These are phyloP conservation scores for Rhododendron griersonianum DNA, from an alignment of 148 eudicot genomes.

Conservation along the genomic window DNA sequence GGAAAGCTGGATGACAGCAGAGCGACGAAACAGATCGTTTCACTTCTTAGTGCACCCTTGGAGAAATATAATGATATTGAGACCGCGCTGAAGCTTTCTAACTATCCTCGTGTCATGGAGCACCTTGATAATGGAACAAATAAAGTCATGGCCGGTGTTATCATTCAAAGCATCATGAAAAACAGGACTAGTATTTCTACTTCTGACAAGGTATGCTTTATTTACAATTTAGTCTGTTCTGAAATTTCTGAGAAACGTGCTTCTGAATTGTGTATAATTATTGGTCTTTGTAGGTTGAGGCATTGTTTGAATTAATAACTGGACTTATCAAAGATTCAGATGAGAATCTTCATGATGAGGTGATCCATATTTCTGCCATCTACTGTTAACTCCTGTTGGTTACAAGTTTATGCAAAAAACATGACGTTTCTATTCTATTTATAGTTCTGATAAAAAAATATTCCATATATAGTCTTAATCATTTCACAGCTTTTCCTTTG, in stretches of 20 bases:
- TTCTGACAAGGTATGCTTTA: slow-evolving; percentile 66
- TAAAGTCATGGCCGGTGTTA: slow-evolving; percentile 85
- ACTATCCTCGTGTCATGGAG: slow-evolving; percentile 85
- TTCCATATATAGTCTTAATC: not conserved
- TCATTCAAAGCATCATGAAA: slow-evolving; percentile 77
- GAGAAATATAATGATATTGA: slow-evolving; percentile 89
- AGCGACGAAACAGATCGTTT: slow-evolving; percentile 88
- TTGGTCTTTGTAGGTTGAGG: slow-evolving; percentile 64
- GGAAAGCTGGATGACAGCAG: slow-evolving; percentile 71
- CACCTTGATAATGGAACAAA: slow-evolving; percentile 72
- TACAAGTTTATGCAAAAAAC: not conserved
- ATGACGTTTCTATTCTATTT: not conserved
- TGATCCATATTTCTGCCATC: slow-evolving; percentile 19
- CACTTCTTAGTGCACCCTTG: slow-evolving; percentile 91
- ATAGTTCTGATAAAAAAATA: not conserved
- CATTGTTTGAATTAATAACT: slow-evolving; percentile 79
- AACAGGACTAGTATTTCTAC: slow-evolving; percentile 71
- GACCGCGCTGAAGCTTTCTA: slow-evolving; percentile 87
- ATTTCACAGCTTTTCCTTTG: not conserved
- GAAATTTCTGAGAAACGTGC: not conserved
- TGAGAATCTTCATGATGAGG: slow-evolving; percentile 65
- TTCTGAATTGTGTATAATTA: slow-evolving; percentile 15
- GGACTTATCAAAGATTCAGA: slow-evolving; percentile 83
- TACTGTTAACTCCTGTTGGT: not conserved
- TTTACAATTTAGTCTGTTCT: slow-evolving; percentile 1